Base-by-base conservation (phyloP, 345 rosid species). In the Brassica nigra region DNA sequence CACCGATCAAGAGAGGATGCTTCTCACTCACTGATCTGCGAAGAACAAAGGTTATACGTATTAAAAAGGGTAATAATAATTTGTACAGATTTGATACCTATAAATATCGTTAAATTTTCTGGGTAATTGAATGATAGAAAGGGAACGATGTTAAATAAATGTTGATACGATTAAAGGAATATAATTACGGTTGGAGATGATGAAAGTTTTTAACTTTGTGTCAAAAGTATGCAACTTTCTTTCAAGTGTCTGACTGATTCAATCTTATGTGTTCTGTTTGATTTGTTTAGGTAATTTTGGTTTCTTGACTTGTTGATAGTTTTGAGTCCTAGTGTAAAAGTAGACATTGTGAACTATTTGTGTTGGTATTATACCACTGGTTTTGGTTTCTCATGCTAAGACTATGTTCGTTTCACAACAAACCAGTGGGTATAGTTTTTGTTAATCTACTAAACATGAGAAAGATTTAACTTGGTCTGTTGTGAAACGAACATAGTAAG, bases 1-100 rank as follows among this genome's bases (percentile, higher is more conserved):
- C 66, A 88, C 94, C 16, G 94, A 90, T 31, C 89, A 90, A 75
- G 98, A 95, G 59, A 85, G 73, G 81, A 47, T 68, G 80, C 34
- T 81, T 47, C 80, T 75, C 36, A 62, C 83, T 7, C 89, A 79
- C 66, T 85, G 81, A 78, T 64, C 61, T 58, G 23, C 15, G 39
- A 55, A 27, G 71, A 70, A 23, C 10, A 61, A 67, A 74, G 75
- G 34, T 20, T 31, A 16, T 61, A 23, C 37, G 4, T n/a, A 65
- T 15, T 54, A 31, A 57, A 34, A 64, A 4, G 39, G 80, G 55
- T 68, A 73, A 73, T 79, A 73, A 68, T 63, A 80, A 75, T 75
- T 76, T 71, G 81, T 82, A 78, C 81, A 81, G 78, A 75, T 68
- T 70, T 57, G 76, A 63, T 68, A 62, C 71, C 66, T 64, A 73